Conservation (phyloP, 306 rosid genomes). For the Castanopsis chinensis region DNA sequence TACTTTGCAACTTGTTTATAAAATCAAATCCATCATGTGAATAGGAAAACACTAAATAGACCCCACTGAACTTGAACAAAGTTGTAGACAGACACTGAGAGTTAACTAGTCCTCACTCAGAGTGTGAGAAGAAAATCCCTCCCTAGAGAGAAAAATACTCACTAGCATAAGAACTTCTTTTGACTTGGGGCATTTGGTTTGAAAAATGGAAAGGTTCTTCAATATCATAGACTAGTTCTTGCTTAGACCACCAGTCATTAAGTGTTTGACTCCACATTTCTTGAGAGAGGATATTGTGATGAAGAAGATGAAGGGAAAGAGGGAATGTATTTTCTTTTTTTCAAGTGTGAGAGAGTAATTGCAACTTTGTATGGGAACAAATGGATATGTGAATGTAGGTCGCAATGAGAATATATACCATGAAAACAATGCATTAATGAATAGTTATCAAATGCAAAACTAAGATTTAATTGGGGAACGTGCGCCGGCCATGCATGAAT, state of each 20-base stretch:
- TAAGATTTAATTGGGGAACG: conserved; percentile 37
- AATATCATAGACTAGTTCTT: conserved; percentile 6
- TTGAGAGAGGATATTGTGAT: neutral
- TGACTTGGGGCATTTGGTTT: conserved; percentile 23
- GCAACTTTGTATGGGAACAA: neutral
- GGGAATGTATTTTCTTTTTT: conserved; percentile 4
- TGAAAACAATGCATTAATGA: conserved; percentile 15
- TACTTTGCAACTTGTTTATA: no score
- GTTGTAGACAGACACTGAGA: no score
- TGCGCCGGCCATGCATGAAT: conserved; percentile 57
- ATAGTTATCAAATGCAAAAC: conserved; percentile 6
- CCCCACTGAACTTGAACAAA: no score
- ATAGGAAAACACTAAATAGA: no score
- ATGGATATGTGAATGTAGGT: conserved; percentile 25
- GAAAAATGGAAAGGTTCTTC: conserved; percentile 33
- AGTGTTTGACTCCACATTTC: conserved; percentile 20
- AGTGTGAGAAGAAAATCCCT: no score
- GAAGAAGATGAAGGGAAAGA: neutral
- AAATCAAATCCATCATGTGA: no score
- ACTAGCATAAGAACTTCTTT: no score
- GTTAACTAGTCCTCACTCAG: no score
- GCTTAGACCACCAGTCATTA: conserved; percentile 14
- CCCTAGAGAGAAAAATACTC: no score
- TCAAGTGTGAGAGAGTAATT: neutral
- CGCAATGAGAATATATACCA: conserved; percentile 5